Conservation (phyloP, 1,139 yeast species). For the Kodamaea sp. region DNA sequence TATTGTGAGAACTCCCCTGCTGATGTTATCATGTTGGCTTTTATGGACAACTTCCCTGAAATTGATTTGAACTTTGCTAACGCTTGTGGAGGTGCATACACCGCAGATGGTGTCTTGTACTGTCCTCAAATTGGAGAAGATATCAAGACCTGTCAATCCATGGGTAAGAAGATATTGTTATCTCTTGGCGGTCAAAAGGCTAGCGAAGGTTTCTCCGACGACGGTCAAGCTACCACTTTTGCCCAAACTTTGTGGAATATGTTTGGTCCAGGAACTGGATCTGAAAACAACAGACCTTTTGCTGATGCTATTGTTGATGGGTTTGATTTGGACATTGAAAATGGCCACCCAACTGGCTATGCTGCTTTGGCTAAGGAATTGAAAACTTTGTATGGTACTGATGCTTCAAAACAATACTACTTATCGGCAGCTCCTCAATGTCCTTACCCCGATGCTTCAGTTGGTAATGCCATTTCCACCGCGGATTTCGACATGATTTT, state of each 20-base stretch:
- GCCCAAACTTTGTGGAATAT: slow-evolving; percentile 77
- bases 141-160: slow-evolving; percentile 70
- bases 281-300: slow-evolving; percentile 12
- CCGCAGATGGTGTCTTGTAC: slow-evolving; percentile 48
- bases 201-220: slow-evolving; percentile 62
- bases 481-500: slow-evolving; percentile 13
- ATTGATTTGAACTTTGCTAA: slow-evolving; percentile 58
- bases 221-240: slow-evolving; percentile 57
- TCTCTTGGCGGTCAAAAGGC: slow-evolving; percentile 88
- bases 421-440: slow-evolving; percentile 18
- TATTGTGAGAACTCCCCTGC: slow-evolving; percentile 67
- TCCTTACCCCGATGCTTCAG: slow-evolving; percentile 15
- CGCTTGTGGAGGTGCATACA: slow-evolving; percentile 52
- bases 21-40: slow-evolving; percentile 69
- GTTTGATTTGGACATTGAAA: slow-evolving; percentile 17
- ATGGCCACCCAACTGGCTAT: slow-evolving; percentile 9
- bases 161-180: slow-evolving; percentile 70
- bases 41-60: slow-evolving; percentile 57
- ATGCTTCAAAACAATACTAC: slow-evolving; percentile 11
- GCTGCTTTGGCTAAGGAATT: slow-evolving; percentile 14
- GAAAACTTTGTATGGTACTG: slow-evolving; percentile 7
- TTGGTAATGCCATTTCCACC: slow-evolving; percentile 9
- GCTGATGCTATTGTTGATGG: slow-evolving; percentile 17
- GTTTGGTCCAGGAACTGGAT: slow-evolving; percentile 54
- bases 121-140: slow-evolving; percentile 67